These are phyloP conservation scores for Russula dissimulans DNA, from an alignment of 768 basidiomycete species.

Conservation along the genomic window DNA sequence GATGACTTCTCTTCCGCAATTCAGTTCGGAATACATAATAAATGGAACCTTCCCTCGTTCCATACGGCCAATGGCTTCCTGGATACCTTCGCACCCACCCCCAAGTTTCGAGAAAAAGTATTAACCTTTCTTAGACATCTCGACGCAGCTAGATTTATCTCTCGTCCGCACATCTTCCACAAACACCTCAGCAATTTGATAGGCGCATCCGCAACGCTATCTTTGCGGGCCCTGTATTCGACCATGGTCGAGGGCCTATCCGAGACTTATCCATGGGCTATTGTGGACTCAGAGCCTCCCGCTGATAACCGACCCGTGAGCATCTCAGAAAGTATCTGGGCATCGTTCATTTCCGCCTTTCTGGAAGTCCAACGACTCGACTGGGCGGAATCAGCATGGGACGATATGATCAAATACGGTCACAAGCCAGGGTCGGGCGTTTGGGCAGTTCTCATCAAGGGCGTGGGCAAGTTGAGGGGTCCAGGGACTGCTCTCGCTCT, in stretches of 20 bases:
- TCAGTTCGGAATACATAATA: conserved; percentile 32
- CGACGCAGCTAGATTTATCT: conserved; percentile 42
- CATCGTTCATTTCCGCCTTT: conserved; percentile 56
- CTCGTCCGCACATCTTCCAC: conserved; percentile 40
- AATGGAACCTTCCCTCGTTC: conserved; percentile 28
- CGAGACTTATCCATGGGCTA: conserved; percentile 46
- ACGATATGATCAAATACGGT: conserved; percentile 45
- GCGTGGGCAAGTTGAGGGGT: conserved; percentile 44
- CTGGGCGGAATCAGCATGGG: conserved; percentile 57
- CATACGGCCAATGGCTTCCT: conserved; percentile 34
- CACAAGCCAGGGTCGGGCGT: conserved; percentile 44
- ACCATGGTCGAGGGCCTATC: conserved; percentile 42
- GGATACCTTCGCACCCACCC: conserved; percentile 29
- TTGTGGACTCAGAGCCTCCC: conserved; percentile 33
- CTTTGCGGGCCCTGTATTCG: conserved; percentile 42
- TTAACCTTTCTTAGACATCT: conserved; percentile 39
- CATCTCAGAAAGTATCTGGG: conserved; percentile 53
- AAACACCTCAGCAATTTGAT: conserved; percentile 43
- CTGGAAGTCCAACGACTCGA: conserved; percentile 46
- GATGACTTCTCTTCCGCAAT: conserved; percentile 53
- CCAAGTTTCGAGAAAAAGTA: conserved; percentile 37
- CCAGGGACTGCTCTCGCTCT: conserved; percentile 44
- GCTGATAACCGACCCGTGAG: conserved; percentile 33
- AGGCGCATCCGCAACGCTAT: conserved; percentile 23
- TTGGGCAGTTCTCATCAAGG: conserved; percentile 68